Conservation (phyloP, 805 yeast genomes). For the Ogataea methanolica region DNA sequence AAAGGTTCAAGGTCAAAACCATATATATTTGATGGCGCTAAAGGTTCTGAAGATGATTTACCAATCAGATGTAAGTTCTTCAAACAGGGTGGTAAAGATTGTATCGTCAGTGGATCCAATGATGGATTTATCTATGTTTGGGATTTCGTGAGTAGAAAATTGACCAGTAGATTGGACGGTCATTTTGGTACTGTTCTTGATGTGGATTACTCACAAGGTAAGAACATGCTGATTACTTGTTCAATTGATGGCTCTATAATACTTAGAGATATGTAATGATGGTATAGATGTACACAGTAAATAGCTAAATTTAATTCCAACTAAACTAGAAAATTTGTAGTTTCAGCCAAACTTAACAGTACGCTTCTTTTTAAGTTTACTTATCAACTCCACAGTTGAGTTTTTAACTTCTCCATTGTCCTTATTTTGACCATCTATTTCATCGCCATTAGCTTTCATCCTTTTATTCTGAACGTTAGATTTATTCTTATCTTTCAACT, state of each 20-base stretch:
- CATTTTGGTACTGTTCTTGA: constrained; percentile 61
- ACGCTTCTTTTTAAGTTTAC: too few relatives aligned
- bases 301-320: too few relatives aligned
- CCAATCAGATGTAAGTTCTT: constrained; percentile 46
- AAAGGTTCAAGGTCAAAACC: constrained; percentile 40
- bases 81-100: constrained; percentile 25
- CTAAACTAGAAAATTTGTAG: too few relatives aligned
- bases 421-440: too few relatives aligned
- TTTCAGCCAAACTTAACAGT: constrained; percentile 8
- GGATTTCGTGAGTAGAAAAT: constrained; percentile 49
- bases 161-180: constrained; percentile 49
- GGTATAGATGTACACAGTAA: neutral
- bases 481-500: constrained; percentile 6
- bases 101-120: constrained; percentile 55
- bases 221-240: constrained; percentile 39
- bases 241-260: constrained; percentile 56
- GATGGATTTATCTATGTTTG: constrained; percentile 56
- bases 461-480: neutral
- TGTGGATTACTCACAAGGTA: constrained; percentile 37
- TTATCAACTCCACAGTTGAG: too few relatives aligned
- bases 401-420: too few relatives aligned
- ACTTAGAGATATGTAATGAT: constrained; percentile 32
- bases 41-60: constrained; percentile 46
- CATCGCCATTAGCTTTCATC: too few relatives aligned
- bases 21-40: constrained; percentile 53